Conservation (phyloP, 495 filamentous ascomycete genomes). For the Viridothelium virens region DNA sequence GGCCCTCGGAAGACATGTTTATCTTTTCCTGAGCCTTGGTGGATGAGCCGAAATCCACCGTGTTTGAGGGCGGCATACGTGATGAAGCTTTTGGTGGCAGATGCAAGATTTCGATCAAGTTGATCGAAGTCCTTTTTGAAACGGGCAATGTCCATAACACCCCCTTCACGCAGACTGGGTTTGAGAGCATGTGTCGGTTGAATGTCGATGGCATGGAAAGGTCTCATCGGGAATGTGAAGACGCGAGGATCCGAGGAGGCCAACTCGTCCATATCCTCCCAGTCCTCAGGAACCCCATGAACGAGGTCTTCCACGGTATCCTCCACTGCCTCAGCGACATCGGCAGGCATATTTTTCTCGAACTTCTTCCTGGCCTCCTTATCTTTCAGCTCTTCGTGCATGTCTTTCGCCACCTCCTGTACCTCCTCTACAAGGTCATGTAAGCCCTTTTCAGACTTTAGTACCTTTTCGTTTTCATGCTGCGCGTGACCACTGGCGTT, state of each 20-base stretch:
- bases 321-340: constrained; percentile 48
- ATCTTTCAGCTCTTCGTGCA: constrained; percentile 52
- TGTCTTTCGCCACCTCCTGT: constrained; percentile 42
- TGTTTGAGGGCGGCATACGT: constrained; percentile 87
- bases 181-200: constrained; percentile 34
- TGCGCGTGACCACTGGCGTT: constrained; percentile 25
- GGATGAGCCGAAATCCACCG: constrained; percentile 82
- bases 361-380: constrained; percentile 45
- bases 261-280: constrained; percentile 57
- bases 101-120: constrained; percentile 82
- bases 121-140: constrained; percentile 98
- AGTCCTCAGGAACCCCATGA: constrained; percentile 51
- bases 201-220: constrained; percentile 77
- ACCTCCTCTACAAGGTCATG: constrained; percentile 40
- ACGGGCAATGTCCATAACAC: constrained; percentile 78
- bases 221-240: constrained; percentile 90
- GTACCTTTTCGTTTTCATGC: constrained; percentile 27
- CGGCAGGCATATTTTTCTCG: constrained; percentile 43
- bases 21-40: constrained; percentile 85
- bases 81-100: constrained; percentile 86
- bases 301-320: constrained; percentile 53
- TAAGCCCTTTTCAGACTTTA: constrained; percentile 34
- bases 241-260: constrained; percentile 52
- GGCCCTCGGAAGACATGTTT: constrained; percentile 67
- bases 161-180: constrained; percentile 52